phyloP scores from a whole-genome alignment of 305 asterid genomes.

The Fraxinus xanthoxyloides region DNA sequence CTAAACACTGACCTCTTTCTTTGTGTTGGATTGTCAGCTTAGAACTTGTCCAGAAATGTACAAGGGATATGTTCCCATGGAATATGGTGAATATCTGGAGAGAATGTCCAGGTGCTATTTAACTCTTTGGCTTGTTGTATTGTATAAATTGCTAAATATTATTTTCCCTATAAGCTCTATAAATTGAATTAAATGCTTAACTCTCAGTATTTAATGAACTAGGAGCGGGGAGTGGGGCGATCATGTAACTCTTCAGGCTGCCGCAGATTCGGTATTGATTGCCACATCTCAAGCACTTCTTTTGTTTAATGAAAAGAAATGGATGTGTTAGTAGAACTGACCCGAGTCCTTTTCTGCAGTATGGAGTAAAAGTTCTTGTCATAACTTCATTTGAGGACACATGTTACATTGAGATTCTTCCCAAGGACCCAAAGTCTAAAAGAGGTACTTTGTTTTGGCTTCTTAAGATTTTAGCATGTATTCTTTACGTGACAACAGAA shows the following conservation, averaged over 20 bases:
- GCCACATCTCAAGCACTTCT: slow-evolving; percentile 16
- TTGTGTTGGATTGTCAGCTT: slow-evolving; percentile 52
- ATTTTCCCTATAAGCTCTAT: slow-evolving; percentile 8
- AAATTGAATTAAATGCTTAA: slow-evolving; percentile 14
- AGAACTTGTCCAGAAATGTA: slow-evolving; percentile 71
- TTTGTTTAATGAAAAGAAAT: background rate
- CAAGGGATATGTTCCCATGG: slow-evolving; percentile 94
- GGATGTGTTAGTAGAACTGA: slow-evolving; percentile 16
- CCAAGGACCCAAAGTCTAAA: slow-evolving; percentile 55
- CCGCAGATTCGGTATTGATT: slow-evolving; percentile 76
- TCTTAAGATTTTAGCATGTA: background rate
- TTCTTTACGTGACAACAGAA: background rate
- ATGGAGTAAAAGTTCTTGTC: slow-evolving; percentile 63
- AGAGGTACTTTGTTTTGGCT: slow-evolving; percentile 41
- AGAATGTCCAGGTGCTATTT: slow-evolving; percentile 66
- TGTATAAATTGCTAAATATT: background rate
- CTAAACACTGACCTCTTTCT: slow-evolving; percentile 20
- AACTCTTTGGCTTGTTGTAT: slow-evolving; percentile 19
- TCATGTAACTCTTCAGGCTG: slow-evolving; percentile 97
- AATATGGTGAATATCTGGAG: slow-evolving; percentile 60
- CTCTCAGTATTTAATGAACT: slow-evolving; percentile 25
- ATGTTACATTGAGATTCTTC: slow-evolving; percentile 79
- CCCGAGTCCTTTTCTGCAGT: slow-evolving; percentile 36
- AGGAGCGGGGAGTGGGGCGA: slow-evolving; percentile 98
- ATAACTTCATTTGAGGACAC: slow-evolving; percentile 74